These are phyloP conservation scores for Bremia lactucae DNA, from an alignment of 352 stramenopile genomes.

Conservation along the genomic window DNA sequence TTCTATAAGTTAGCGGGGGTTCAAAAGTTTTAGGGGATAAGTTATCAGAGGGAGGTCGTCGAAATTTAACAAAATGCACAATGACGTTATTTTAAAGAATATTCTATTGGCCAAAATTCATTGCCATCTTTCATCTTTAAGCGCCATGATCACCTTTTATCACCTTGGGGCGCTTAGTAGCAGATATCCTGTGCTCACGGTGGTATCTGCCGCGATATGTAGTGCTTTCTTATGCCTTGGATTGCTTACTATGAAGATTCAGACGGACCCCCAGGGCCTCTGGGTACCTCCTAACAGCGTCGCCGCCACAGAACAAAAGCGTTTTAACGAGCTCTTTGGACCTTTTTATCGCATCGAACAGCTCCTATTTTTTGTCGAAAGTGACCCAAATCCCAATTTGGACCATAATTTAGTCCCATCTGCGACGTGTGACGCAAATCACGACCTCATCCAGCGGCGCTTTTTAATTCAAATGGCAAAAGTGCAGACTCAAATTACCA, in stretches of 20 bases:
- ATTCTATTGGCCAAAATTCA: no score
- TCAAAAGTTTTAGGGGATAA: no score
- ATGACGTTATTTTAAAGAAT: no score
- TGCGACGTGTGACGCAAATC: conserved; percentile 15
- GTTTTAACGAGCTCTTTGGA: conserved; percentile 73
- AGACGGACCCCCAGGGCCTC: conserved; percentile 72
- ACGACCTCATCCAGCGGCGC: conserved; percentile 51
- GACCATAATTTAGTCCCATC: conserved; percentile 1
- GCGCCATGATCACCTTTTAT: no score
- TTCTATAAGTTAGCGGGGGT: no score
- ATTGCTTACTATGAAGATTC: conserved; percentile 42
- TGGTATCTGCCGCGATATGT: conserved; percentile 30
- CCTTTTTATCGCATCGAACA: conserved; percentile 83
- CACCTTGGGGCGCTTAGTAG: conserved; percentile 44
- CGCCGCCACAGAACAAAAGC: conserved; percentile 48
- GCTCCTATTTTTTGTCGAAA: conserved; percentile 70
- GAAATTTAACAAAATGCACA: no score
- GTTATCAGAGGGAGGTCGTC: no score
- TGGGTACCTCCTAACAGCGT: conserved; percentile 64
- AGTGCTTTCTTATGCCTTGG: conserved; percentile 53
- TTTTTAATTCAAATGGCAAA: conserved; percentile 51
- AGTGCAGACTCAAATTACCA: conserved; percentile 52
- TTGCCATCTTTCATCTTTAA: no score
- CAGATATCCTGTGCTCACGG: conserved; percentile 32
- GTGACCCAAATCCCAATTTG: conserved; percentile 6